phyloP scores from a whole-genome alignment of 2,329 filamentous ascomycete genomes.

The Colletotrichum truncatum region DNA sequence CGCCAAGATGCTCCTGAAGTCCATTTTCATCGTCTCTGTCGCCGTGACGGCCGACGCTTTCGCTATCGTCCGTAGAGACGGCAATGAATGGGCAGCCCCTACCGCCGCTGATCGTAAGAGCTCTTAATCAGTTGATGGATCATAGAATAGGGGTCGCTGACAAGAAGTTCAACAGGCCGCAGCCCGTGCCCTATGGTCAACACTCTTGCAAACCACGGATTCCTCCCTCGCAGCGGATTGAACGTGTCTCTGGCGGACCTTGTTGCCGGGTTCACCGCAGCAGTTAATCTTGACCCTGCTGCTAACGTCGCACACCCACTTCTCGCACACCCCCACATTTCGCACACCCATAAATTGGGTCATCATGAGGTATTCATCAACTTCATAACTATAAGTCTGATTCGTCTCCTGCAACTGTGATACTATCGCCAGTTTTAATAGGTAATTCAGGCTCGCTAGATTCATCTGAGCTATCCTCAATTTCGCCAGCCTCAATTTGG shows the following conservation, averaged over 20 bases:
- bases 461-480: too few relatives aligned
- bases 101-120: constrained; percentile 18
- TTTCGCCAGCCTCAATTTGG: too few relatives aligned
- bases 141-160: not conserved
- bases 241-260: constrained; percentile 29
- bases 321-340: too few relatives aligned
- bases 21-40: not conserved
- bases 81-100: constrained; percentile 22
- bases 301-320: too few relatives aligned
- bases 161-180: constrained; percentile 10
- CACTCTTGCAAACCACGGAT: constrained; percentile 36
- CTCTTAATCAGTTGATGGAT: too few relatives aligned
- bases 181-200: constrained; percentile 37
- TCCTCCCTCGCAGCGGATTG: constrained; percentile 30
- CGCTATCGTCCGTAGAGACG: not conserved
- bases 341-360: too few relatives aligned
- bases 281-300: constrained; percentile 30
- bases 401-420: too few relatives aligned
- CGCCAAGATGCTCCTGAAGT: constrained; percentile 12
- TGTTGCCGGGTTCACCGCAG: constrained; percentile 28
- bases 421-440: too few relatives aligned
- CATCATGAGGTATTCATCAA: too few relatives aligned
- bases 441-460: too few relatives aligned
- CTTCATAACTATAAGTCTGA: too few relatives aligned
- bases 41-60: constrained; percentile 20